phyloP scores from a whole-genome alignment of 495 filamentous ascomycete species.

The Hypoxylon trugodes region DNA sequence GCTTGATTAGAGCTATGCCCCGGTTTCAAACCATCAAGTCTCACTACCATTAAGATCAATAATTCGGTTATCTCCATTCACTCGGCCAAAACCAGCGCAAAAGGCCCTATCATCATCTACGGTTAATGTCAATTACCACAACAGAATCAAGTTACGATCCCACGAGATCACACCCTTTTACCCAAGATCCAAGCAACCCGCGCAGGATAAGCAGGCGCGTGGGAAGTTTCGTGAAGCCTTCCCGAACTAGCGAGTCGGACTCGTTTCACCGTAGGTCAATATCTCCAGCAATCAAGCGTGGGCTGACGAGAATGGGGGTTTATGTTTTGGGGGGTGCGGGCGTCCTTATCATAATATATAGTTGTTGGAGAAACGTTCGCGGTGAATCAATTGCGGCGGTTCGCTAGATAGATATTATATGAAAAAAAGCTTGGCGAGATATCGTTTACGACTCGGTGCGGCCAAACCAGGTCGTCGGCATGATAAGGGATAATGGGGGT shows the following conservation, averaged over 20 bases:
- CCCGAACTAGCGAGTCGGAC: slow-evolving; percentile 31
- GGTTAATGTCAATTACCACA: slow-evolving; percentile 24
- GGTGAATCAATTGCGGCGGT: slow-evolving; percentile 21
- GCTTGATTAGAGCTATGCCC: neutral
- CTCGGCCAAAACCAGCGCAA: neutral
- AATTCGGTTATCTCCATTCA: neutral
- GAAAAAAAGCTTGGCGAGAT: slow-evolving; percentile 41
- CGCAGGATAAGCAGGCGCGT: neutral
- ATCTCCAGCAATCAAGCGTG: slow-evolving; percentile 12
- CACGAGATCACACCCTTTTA: slow-evolving; percentile 11
- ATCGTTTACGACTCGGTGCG: slow-evolving; percentile 10
- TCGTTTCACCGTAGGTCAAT: slow-evolving; percentile 19
- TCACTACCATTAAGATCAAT: neutral
- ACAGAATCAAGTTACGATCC: neutral
- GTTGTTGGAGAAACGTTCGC: slow-evolving; percentile 18
- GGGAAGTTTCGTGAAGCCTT: slow-evolving; percentile 23
- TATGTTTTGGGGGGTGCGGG: slow-evolving; percentile 21
- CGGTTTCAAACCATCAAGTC: neutral
- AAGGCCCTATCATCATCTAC: slow-evolving; percentile 4
- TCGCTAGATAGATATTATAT: slow-evolving; percentile 32
- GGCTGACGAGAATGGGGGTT: slow-evolving; percentile 30
- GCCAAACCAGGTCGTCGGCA: slow-evolving; percentile 24
- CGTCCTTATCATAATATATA: slow-evolving; percentile 37
- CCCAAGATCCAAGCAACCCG: neutral
- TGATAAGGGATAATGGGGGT: slow-evolving; percentile 30